Conservation (phyloP, 352 stramenopile species). For the Phytophthora pisi region DNA sequence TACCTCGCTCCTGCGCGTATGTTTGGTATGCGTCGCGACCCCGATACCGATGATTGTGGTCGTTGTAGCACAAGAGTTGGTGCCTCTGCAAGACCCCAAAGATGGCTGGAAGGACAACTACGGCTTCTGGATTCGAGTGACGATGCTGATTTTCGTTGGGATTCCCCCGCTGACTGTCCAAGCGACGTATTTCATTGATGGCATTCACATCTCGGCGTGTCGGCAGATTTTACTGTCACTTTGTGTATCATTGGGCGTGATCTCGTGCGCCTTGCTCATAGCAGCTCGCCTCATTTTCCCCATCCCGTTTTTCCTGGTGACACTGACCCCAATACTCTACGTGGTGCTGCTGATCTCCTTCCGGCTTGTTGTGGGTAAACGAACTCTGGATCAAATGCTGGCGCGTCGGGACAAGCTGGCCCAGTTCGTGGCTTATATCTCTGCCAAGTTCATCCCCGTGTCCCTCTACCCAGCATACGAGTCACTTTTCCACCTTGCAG, state of each 20-base stretch:
- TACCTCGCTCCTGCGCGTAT: slow-evolving; percentile 1
- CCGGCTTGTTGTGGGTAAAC: not conserved
- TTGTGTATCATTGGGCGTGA: not conserved
- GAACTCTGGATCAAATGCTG: not conserved
- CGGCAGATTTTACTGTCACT: not conserved
- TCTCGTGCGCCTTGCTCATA: not conserved
- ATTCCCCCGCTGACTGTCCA: not conserved
- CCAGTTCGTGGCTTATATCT: not conserved
- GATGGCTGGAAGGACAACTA: slow-evolving; percentile 8
- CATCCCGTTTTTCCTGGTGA: slow-evolving; percentile 12
- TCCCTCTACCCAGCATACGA: slow-evolving; percentile 19
- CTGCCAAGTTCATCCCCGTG: not conserved
- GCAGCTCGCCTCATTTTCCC: slow-evolving; percentile 2
- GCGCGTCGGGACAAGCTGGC: not conserved
- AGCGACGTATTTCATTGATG: slow-evolving; percentile 13
- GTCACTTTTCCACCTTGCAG: not conserved
- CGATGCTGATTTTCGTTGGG: not conserved
- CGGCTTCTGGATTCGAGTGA: slow-evolving; percentile 14
- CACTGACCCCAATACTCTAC: not conserved
- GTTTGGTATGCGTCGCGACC: slow-evolving; percentile 8
- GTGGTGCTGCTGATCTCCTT: slow-evolving; percentile 3
- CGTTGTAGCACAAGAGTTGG: slow-evolving; percentile 3
- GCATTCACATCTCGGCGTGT: not conserved
- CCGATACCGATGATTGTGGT: slow-evolving; percentile 1
- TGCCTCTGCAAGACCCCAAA: slow-evolving; percentile 12